These are phyloP conservation scores for Moringa oleifera DNA, from an alignment of 345 rosid genomes.

Conservation along the genomic window DNA sequence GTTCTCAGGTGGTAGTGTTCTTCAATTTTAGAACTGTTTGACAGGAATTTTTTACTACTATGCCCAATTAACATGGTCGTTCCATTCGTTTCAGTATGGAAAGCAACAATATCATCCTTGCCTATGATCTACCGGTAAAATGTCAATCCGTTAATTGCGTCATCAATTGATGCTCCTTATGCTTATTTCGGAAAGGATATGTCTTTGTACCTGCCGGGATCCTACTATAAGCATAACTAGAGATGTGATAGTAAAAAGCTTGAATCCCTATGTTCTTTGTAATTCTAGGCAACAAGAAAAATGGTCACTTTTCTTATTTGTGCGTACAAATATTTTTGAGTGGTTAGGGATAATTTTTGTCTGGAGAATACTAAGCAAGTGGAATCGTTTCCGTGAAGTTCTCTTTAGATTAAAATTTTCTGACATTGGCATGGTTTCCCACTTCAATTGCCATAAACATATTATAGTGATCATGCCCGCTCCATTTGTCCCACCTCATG, in stretches of 20 bases:
- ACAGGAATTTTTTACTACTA: slow-evolving; percentile 1
- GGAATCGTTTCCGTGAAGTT: too few species aligned
- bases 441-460: too few species aligned
- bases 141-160: neutral
- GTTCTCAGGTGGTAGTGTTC: slow-evolving; percentile 50
- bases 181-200: too few species aligned
- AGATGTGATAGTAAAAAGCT: too few species aligned
- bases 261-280: neutral
- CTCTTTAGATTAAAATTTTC: too few species aligned
- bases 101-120: slow-evolving; percentile 60
- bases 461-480: too few species aligned
- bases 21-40: slow-evolving; percentile 6
- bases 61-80: slow-evolving; percentile 14
- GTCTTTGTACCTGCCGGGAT: too few species aligned
- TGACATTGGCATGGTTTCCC: too few species aligned
- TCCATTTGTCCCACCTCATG: too few species aligned
- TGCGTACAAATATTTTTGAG: too few species aligned
- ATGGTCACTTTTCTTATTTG: neutral
- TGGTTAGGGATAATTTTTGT: neutral
- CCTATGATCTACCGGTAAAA: slow-evolving; percentile 72
- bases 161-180: neutral
- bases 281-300: neutral
- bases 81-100: slow-evolving; percentile 46
- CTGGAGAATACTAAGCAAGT: too few species aligned
- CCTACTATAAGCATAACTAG: too few species aligned